phyloP scores from a whole-genome alignment of 495 filamentous ascomycete species.

The Cenococcum geophilum region DNA sequence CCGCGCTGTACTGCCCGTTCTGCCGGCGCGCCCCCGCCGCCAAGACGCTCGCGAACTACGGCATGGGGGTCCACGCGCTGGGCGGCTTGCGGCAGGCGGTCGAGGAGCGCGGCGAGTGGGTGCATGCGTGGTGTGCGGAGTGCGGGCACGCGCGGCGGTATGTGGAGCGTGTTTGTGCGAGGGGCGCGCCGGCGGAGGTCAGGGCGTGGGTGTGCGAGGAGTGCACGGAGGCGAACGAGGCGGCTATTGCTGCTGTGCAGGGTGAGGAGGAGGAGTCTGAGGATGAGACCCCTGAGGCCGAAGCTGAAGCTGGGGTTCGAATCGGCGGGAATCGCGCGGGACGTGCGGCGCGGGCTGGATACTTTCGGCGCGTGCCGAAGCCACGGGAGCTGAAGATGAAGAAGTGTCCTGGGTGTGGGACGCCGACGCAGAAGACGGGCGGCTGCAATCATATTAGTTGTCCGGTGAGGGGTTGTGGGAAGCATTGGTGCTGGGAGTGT shows the following conservation, averaged over 20 bases:
- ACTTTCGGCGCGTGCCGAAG: no score
- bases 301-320: not conserved
- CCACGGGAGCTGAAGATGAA: conserved; percentile 11
- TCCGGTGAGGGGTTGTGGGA: conserved; percentile 27
- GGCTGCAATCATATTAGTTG: conserved; percentile 42
- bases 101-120: conserved; percentile 37
- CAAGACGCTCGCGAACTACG: conserved; percentile 32
- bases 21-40: conserved; percentile 39
- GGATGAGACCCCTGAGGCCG: not conserved
- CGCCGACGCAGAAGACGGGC: conserved; percentile 32
- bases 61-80: conserved; percentile 20
- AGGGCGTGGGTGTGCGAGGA: conserved; percentile 35
- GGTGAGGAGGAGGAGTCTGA: not conserved
- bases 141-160: conserved; percentile 38
- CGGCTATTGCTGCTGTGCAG: not conserved
- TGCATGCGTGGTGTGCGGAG: conserved; percentile 41
- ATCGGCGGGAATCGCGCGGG: not conserved
- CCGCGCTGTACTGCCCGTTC: conserved; percentile 43
- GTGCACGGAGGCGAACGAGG: conserved; percentile 18
- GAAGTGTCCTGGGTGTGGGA: conserved; percentile 37
- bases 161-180: conserved; percentile 37
- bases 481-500: conserved; percentile 40
- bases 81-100: conserved; percentile 33
- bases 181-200: conserved; percentile 31
- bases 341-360: no score